Conservation (phyloP, 1,284 basidiomycete genomes). For the Boletellus dicymbophilus region DNA sequence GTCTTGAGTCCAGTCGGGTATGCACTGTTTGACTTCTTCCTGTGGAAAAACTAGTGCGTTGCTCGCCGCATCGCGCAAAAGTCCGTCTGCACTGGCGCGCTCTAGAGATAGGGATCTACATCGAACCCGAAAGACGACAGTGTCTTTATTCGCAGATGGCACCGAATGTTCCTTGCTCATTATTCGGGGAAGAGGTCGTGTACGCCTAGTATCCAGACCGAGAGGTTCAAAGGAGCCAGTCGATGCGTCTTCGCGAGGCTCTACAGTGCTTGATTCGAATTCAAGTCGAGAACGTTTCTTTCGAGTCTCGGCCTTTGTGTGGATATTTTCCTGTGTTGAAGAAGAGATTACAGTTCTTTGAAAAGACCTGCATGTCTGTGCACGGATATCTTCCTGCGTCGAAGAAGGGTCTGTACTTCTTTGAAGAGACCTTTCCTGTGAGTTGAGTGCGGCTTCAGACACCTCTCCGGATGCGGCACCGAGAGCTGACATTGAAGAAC, state of each 20-base stretch:
- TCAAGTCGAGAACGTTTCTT: slow-evolving; percentile 25
- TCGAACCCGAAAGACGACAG: background rate
- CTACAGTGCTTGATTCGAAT: slow-evolving; percentile 11
- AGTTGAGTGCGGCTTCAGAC: background rate
- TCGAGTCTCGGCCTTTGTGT: background rate
- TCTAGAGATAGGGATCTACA: slow-evolving; percentile 6
- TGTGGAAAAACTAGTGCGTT: slow-evolving; percentile 9
- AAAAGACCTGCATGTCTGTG: no score
- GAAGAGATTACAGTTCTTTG: background rate
- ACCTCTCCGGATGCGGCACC: background rate
- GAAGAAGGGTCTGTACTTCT: background rate
- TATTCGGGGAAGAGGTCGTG: slow-evolving; percentile 27
- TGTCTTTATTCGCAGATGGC: background rate
- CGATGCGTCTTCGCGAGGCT: background rate
- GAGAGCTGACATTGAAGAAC: slow-evolving; percentile 2
- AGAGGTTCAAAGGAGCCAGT: slow-evolving; percentile 11
- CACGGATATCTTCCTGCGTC: background rate
- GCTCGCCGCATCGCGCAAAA: slow-evolving; percentile 19
- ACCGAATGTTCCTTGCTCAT: background rate
- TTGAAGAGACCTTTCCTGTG: background rate
- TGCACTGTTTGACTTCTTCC: slow-evolving; percentile 4
- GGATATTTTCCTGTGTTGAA: background rate
- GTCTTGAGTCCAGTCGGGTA: slow-evolving; percentile 27
- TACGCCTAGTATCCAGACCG: slow-evolving; percentile 19
- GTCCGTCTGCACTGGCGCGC: slow-evolving; percentile 15